Evolutionary conservation across 768 basidiomycete species (phyloP).

Genomic region (Hericium alpestre): DNA sequence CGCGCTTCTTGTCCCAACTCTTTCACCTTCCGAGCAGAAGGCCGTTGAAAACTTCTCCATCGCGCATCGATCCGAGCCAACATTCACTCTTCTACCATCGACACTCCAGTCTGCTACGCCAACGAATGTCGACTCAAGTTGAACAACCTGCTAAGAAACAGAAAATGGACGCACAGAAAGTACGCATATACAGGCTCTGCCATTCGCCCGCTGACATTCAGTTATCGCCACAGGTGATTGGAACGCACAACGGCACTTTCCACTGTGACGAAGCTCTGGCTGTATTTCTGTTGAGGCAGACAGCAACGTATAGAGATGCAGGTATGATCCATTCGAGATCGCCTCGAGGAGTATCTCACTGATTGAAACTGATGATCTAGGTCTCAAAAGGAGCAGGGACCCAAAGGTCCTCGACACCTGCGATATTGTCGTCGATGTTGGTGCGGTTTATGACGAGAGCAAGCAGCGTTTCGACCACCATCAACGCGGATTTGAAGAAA

Average conservation of each 20-base stretch:
- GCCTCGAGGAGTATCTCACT: neutral
- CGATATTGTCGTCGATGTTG: conserved; percentile 94
- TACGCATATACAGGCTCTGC: neutral
- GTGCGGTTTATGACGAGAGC: conserved; percentile 77
- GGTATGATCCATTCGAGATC: conserved; percentile 30
- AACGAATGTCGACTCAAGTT: conserved; percentile 14
- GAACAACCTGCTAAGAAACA: conserved; percentile 27
- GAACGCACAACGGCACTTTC: conserved; percentile 92
- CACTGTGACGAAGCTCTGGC: conserved; percentile 97
- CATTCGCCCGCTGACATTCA: neutral
- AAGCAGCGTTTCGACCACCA: conserved; percentile 89
- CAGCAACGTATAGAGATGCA: conserved; percentile 63
- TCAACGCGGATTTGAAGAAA: conserved; percentile 83
- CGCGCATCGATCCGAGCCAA: too few species aligned
- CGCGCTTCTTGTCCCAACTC: too few species aligned
- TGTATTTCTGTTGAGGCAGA: conserved; percentile 77
- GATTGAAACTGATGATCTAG: conserved; percentile 10
- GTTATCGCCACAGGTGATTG: conserved; percentile 50
- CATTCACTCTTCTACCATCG: too few species aligned
- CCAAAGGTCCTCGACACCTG: conserved; percentile 63
- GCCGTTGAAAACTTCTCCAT: too few species aligned
- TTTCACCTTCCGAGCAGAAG: too few species aligned
- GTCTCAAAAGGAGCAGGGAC: conserved; percentile 65
- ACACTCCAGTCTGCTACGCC: too few species aligned
- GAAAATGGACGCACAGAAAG: conserved; percentile 34